Conservation (phyloP, 768 basidiomycete species). For the Leccinellum albellum region DNA sequence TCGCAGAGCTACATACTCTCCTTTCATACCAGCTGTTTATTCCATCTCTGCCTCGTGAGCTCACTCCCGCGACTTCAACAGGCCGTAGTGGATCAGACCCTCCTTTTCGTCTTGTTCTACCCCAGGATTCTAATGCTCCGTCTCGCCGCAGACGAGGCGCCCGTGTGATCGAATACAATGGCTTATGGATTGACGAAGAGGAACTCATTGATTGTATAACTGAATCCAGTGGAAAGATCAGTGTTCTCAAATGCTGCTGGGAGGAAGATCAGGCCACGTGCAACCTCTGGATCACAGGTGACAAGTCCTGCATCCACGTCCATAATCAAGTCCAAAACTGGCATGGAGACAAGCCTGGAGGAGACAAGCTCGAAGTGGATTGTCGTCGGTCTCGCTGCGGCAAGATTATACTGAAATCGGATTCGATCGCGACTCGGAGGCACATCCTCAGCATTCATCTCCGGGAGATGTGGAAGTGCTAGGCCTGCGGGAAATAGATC, state of each 20-base stretch:
- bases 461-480: conserved; percentile 11
- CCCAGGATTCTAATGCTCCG: not conserved
- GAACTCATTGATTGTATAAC: conserved; percentile 4
- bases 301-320: conserved; percentile 10
- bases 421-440: conserved; percentile 19
- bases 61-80: too few species aligned
- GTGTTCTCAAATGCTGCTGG: conserved; percentile 12
- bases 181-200: conserved; percentile 12
- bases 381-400: conserved; percentile 16
- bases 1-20: too few species aligned
- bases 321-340: conserved; percentile 23
- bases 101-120: too few species aligned
- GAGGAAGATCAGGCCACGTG: conserved; percentile 4
- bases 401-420: conserved; percentile 20
- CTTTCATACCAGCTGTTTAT: too few species aligned
- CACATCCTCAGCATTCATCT: conserved; percentile 18
- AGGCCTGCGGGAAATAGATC: conserved; percentile 9
- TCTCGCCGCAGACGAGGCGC: not conserved
- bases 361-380: conserved; percentile 4
- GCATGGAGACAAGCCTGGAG: conserved; percentile 8
- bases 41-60: too few species aligned
- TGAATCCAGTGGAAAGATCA: conserved; percentile 1
- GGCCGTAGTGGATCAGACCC: too few species aligned
- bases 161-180: conserved; percentile 5
- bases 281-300: conserved; percentile 13